Evolutionary conservation across 805 yeast species (phyloP), one percentile per base, ranked within the genome.

Genomic region (Lachancea mirantina): DNA sequence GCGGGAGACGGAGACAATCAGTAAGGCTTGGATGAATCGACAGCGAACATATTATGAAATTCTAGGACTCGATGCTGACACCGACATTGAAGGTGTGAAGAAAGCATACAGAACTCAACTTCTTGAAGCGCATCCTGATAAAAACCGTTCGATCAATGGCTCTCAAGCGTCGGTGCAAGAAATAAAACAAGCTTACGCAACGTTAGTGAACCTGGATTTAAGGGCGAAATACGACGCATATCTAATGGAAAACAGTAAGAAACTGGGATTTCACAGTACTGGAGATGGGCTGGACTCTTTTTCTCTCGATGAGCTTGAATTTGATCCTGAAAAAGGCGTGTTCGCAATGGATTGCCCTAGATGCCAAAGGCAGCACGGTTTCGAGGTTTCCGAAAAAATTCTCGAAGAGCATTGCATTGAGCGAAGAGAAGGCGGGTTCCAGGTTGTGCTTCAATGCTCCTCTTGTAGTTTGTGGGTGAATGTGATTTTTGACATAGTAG

Each of bases 401-500:
- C 62, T 89, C 35, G 76, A 60, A 11, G 61, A 66, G 4, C 66
- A 65, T 34, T 79, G 76, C 0, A 65, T 70, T 0, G 50, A 46
- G 14, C 25, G 35, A 10, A 31, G 65, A 0, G 68, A 65, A 21
- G 77, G 74, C 10, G 70, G 77, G 1, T 78, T 65, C 42, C 81
- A 79, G 41, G 68, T 88, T 1, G 65, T 84, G 14, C 74, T 84
- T 0, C 95, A 88, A 48, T 89, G 97, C 52, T 52, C 61, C 8
- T 76, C 82, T 19, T 89, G 97, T 55, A 83, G 94, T 52, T 52
- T 87, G 19, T 89, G 96, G 95, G 57, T 89, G 16, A 74, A 75
- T 31, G 87, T 89, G 2, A 68, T 66, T 48, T 74, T 65, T 43
- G 87, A 75, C 42, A 35, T 52, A 8, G 62, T 52, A 2, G 60